Evolutionary conservation across 108 stramenopile species (phyloP), one percentile per base, ranked within the genome.

Genomic region (Mayamaea pseudoterrestris): DNA sequence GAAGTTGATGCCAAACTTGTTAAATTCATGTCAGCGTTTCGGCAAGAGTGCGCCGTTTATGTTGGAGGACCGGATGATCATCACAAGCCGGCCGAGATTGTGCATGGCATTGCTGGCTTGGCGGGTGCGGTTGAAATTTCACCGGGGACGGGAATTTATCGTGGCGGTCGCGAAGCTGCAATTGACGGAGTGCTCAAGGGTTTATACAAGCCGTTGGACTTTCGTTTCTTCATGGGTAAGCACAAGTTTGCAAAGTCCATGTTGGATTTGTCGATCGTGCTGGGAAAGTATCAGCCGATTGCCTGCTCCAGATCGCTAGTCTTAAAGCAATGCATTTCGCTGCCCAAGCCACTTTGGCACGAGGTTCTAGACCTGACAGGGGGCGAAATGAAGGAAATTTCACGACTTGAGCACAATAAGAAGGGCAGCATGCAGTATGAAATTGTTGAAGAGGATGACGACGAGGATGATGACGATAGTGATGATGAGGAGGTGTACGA

Each of bases 261-360:
- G 16, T 52, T 63, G 26, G 50, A 59, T 27, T 53, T 90, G 39
- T 72, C 78, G 31, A 57, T 78, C 6, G 41, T 41, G 1, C 30
- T 60, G 21, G 76, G 83, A 3, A 80, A 78, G 57, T 80, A 76
- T 50, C 83, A 78, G 46, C 78, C 89, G 20, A 54, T 85, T 21
- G 81, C 83, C 22, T 80, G 78, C 47, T 61, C 81, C 6, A 53
- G 89, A 41, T 64, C 75, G 4, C 30, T 90, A 30, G 80, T 72
- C 13, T 51, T 90, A 64, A 90, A 90, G 50, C 89, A 90, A 46
- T 90, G 89, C 60, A 69, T 80, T 40, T 66, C 68, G 21, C 57
- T 90, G 18, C 89, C 89, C 47, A 83, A 80, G 50, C 89, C 89
- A 3, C 60, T 90, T 27, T 90, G 74, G 72, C 89, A 90, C 57